Conservation (phyloP, 2,329 filamentous ascomycete species). For the Hypomyces rosellus region DNA sequence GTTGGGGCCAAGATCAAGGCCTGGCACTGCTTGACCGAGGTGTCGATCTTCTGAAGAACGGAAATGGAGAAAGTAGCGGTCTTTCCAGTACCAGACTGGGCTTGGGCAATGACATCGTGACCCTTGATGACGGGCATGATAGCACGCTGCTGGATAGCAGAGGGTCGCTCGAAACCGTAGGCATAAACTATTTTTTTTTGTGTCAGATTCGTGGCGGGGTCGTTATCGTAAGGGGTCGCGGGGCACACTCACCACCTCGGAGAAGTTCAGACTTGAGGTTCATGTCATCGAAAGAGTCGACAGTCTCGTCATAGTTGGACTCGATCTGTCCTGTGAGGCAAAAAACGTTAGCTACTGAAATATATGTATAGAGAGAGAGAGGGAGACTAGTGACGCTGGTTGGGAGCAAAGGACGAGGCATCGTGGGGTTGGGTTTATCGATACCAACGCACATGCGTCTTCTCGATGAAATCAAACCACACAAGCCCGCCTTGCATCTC, state of each 20-base stretch:
- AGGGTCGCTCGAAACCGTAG: conserved; percentile 99
- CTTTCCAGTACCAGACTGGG: conserved; percentile 99
- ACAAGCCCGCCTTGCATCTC: neutral
- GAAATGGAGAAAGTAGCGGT: conserved; percentile 99
- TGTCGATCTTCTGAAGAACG: conserved; percentile 97
- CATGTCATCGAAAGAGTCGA: conserved; percentile 99
- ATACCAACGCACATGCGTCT: neutral
- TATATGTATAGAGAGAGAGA: too few species aligned
- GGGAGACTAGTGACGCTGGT: neutral
- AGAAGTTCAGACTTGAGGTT: conserved; percentile 94
- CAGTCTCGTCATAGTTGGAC: conserved; percentile 99
- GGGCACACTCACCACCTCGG: conserved; percentile 62
- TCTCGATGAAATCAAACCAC: neutral
- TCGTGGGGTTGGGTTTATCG: conserved; percentile 10
- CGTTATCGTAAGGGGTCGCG: conserved; percentile 1
- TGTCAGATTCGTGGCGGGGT: conserved; percentile 18
- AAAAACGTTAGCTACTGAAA: conserved; percentile 16
- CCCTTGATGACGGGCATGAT: conserved; percentile 99
- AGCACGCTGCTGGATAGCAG: conserved; percentile 98
- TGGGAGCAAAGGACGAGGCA: neutral
- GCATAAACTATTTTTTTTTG: conserved; percentile 63
- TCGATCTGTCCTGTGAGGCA: conserved; percentile 81
- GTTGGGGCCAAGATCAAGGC: conserved; percentile 96
- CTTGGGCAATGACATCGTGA: conserved; percentile 98
- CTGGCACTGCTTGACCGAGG: conserved; percentile 92